Percentiles rank a stretch among this genome's conserved stretches.
These are phyloP conservation scores for Pouteria glomerata DNA, from an alignment of 148 eudicot genomes.

Conservation along the genomic window DNA sequence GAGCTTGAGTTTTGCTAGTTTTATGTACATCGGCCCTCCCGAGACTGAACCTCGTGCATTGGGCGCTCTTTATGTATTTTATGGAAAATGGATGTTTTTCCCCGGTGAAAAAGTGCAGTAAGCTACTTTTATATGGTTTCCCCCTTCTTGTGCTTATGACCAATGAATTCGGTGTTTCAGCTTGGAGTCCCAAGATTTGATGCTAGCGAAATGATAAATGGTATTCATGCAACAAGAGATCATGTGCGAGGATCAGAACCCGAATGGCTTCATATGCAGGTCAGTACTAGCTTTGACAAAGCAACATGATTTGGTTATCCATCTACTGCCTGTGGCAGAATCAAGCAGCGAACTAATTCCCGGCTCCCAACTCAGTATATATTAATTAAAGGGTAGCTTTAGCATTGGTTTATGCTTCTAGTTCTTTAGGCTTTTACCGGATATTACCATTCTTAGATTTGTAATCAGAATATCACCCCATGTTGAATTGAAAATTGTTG, in stretches of 20 bases:
- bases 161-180: constrained; percentile 33
- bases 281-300: constrained; percentile 57
- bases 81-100: no score
- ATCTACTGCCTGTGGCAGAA: neutral
- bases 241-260: constrained; percentile 48
- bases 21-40: no score
- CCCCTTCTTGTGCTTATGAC: neutral
- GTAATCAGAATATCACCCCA: no score
- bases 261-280: constrained; percentile 89
- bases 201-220: constrained; percentile 47
- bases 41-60: no score
- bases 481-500: no score
- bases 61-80: neutral
- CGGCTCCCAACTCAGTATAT: neutral
- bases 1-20: no score
- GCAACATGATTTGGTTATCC: constrained; percentile 35
- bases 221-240: constrained; percentile 60
- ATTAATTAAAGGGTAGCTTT: neutral
- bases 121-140: neutral
- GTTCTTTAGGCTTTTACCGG: no score
- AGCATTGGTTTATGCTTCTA: neutral
- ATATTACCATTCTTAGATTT: no score
- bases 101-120: neutral
- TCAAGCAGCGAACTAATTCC: neutral
- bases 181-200: constrained; percentile 50